A percentile compares a stretch with the other conserved stretches of the same genome.
Evolutionary conservation across 1,284 basidiomycete species (phyloP).

Genomic region (Moniliella sp.): DNA sequence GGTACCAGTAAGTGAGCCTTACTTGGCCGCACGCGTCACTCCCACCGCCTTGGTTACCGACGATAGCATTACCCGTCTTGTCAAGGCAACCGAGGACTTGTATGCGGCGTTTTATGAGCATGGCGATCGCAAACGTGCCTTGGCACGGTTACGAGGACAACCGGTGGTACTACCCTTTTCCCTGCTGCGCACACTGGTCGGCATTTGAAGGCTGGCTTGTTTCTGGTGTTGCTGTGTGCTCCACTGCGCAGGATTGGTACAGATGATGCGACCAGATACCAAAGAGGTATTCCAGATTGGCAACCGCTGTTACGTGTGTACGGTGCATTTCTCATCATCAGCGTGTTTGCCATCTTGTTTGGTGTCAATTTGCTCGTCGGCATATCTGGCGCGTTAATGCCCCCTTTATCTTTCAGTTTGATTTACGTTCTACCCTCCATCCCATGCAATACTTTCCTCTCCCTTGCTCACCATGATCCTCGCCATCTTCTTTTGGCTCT

Average conservation of each 20-base stretch:
- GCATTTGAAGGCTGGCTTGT: conserved; percentile 45
- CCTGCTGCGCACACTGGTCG: conserved; percentile 45
- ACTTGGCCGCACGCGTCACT: conserved; percentile 54
- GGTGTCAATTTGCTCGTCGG: conserved; percentile 61
- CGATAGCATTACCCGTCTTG: conserved; percentile 47
- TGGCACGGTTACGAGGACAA: conserved; percentile 43
- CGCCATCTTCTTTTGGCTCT: conserved; percentile 64
- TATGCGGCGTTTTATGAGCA: conserved; percentile 39
- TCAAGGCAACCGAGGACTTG: conserved; percentile 5
- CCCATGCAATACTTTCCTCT: conserved; percentile 62
- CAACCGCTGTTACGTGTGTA: conserved; percentile 59
- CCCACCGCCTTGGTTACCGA: conserved; percentile 38
- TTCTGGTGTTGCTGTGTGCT: conserved; percentile 61
- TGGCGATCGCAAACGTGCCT: conserved; percentile 61
- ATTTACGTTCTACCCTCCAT: conserved; percentile 54
- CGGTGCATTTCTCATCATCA: conserved; percentile 51
- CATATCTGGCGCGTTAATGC: conserved; percentile 59
- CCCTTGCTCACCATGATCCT: conserved; percentile 60
- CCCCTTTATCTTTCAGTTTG: conserved; percentile 56
- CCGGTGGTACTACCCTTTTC: no score
- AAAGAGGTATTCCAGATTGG: conserved; percentile 49
- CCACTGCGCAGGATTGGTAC: conserved; percentile 49
- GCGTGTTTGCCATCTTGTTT: conserved; percentile 55
- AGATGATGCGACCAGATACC: conserved; percentile 46
- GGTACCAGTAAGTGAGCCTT: conserved; percentile 44